These are phyloP conservation scores for Symbiodinium pilosum DNA, from an alignment of 73 alveolate species.

Conservation along the genomic window DNA sequence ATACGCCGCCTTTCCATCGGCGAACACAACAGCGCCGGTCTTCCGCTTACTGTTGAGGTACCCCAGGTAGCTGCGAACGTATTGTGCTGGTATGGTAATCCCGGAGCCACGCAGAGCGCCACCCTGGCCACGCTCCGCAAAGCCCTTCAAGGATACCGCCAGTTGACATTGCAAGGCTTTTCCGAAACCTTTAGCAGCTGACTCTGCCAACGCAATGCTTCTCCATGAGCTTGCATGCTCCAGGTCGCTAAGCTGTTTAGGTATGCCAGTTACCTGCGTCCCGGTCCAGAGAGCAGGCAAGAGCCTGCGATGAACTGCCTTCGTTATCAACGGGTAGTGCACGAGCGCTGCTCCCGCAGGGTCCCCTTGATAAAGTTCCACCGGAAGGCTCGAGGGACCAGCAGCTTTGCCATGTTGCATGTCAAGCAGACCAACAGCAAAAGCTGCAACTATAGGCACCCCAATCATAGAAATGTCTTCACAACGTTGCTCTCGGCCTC, in stretches of 20 bases:
- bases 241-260: background rate
- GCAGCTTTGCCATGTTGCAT: background rate
- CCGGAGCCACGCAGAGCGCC: background rate
- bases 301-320: background rate
- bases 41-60: background rate
- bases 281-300: background rate
- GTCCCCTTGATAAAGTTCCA: background rate
- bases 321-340: background rate
- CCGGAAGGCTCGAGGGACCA: background rate
- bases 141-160: background rate
- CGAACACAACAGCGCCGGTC: too few species aligned
- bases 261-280: background rate
- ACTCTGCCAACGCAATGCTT: background rate
- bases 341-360: background rate
- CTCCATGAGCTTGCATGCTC: background rate
- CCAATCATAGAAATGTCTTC: background rate
- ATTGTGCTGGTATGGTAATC: background rate
- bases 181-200: background rate
- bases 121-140: background rate
- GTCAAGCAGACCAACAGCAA: background rate
- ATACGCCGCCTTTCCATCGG: too few species aligned
- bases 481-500: background rate
- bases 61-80: background rate
- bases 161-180: background rate
- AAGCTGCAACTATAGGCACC: background rate